These are phyloP conservation scores for Silene latifolia DNA, from an alignment of 148 eudicot genomes.

Conservation along the genomic window DNA sequence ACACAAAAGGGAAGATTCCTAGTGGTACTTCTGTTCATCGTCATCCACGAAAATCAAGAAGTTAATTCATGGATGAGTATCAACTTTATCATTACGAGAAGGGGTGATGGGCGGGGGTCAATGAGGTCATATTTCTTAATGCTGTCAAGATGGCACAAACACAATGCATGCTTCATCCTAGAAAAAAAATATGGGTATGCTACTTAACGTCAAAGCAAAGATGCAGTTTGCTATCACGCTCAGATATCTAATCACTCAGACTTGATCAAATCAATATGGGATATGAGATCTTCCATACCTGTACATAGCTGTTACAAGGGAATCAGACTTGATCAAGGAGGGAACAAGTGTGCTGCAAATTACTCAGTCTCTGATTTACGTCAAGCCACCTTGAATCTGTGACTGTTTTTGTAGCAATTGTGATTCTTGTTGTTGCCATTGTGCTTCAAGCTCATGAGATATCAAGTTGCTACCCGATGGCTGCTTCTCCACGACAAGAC, in stretches of 20 bases:
- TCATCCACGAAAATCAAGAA: no score
- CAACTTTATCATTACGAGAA: no score
- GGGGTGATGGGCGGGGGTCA: no score
- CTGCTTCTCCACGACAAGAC: slow-evolving; percentile 33
- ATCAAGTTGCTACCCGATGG: slow-evolving; percentile 34
- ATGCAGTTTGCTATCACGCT: neutral
- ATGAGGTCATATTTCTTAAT: no score
- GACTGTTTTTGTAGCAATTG: slow-evolving; percentile 30
- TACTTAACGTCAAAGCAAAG: neutral
- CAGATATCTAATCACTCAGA: neutral
- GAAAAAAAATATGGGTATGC: neutral
- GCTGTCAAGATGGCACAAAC: no score
- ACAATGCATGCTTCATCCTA: no score
- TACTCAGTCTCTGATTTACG: slow-evolving; percentile 17
- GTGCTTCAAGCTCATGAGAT: slow-evolving; percentile 32
- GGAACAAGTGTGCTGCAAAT: slow-evolving; percentile 33
- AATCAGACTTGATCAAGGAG: slow-evolving; percentile 37
- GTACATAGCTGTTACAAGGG: slow-evolving; percentile 41
- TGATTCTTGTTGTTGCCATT: slow-evolving; percentile 42
- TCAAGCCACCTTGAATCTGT: slow-evolving; percentile 39
- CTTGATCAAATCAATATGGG: neutral
- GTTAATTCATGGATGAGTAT: no score
- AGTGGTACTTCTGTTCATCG: no score
- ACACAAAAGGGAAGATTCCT: no score
- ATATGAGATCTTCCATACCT: slow-evolving; percentile 38